phyloP scores from a whole-genome alignment of 495 filamentous ascomycete species.

The Trichoderma parareesei region DNA sequence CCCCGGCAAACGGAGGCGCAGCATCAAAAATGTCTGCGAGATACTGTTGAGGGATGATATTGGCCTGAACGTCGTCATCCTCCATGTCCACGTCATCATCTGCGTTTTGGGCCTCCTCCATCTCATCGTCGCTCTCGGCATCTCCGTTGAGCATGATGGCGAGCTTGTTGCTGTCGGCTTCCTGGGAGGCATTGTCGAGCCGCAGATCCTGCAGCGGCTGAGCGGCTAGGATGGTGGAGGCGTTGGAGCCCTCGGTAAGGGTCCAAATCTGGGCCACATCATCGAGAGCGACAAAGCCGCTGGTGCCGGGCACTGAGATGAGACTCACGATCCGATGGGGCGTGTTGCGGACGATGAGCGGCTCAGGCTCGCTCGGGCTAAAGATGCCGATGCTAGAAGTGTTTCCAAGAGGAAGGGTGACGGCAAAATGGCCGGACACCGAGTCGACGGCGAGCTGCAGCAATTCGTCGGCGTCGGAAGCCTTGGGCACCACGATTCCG shows the following conservation, averaged over 20 bases:
- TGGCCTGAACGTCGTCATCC: constrained; percentile 32
- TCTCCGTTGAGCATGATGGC: constrained; percentile 26
- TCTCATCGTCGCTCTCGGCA: constrained; percentile 43
- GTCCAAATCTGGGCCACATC: constrained; percentile 50
- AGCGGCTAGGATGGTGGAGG: constrained; percentile 34
- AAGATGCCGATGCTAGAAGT: constrained; percentile 51
- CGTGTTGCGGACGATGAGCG: constrained; percentile 40
- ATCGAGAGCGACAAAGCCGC: constrained; percentile 54
- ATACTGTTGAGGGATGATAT: constrained; percentile 54
- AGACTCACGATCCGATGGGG: constrained; percentile 46
- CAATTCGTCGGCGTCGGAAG: constrained; percentile 31
- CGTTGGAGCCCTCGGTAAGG: constrained; percentile 40
- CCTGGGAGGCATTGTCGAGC: constrained; percentile 26
- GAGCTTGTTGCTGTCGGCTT: constrained; percentile 16
- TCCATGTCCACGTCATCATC: constrained; percentile 32
- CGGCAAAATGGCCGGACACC: constrained; percentile 47
- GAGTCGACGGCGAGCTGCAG: constrained; percentile 55
- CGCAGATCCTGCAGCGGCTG: constrained; percentile 41
- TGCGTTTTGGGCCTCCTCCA: constrained; percentile 21
- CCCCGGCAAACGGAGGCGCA: constrained; percentile 65
- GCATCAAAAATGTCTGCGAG: constrained; percentile 67
- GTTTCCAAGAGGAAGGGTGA: constrained; percentile 37
- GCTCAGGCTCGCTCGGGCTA: constrained; percentile 35
- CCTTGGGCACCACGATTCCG: constrained; percentile 31
- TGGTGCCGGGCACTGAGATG: constrained; percentile 40